Percentiles rank a stretch among this genome's conserved stretches.
phyloP scores from a whole-genome alignment of 2,329 filamentous ascomycete genomes.

The Venturia oleaginea region DNA sequence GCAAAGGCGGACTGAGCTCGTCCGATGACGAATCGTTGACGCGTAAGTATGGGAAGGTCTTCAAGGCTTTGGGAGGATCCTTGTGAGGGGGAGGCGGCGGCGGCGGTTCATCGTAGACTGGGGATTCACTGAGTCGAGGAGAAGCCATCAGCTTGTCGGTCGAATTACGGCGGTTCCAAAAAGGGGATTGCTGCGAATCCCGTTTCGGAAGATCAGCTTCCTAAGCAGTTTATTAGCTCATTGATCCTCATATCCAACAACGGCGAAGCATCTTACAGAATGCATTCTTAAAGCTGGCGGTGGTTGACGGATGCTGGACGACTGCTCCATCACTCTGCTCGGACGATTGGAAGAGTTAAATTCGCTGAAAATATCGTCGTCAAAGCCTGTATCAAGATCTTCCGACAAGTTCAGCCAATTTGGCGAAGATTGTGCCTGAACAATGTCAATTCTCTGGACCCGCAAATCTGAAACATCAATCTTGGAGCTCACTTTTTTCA shows the following conservation, averaged over 20 bases:
- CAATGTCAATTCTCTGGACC: not conserved
- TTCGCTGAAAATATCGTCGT: not conserved
- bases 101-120: constrained; percentile 8
- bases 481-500: constrained; percentile 7
- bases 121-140: constrained; percentile 5
- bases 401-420: not conserved
- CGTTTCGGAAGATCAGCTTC: not conserved
- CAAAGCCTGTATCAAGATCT: not conserved
- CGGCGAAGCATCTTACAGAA: not conserved
- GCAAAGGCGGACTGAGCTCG: not conserved
- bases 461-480: constrained; percentile 1
- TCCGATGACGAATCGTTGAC: not conserved
- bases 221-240: not conserved
- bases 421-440: not conserved
- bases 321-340: not conserved
- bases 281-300: not conserved
- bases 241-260: not conserved
- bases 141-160: constrained; percentile 13
- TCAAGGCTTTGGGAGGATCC: constrained; percentile 4
- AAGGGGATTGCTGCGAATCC: constrained; percentile 3
- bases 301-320: not conserved
- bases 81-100: constrained; percentile 11
- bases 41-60: not conserved
- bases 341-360: not conserved
- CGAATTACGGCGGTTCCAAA: constrained; percentile 12